Evolutionary conservation across 352 stramenopile species (phyloP).

Genomic region (Blastocystis sp.): DNA sequence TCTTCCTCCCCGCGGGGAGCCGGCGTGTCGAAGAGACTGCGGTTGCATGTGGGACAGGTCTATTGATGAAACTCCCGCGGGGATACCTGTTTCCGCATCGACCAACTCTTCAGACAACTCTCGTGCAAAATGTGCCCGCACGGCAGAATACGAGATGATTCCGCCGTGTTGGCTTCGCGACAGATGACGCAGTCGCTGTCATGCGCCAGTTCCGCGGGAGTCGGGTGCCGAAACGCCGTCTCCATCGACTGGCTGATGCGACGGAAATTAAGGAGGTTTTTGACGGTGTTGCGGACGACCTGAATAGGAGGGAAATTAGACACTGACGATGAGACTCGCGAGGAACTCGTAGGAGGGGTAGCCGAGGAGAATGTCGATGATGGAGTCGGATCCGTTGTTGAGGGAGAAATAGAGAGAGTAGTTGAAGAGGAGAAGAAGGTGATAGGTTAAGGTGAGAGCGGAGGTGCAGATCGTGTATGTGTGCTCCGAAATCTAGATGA

Average conservation of each 20-base stretch:
- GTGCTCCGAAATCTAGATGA: neutral
- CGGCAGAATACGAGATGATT: neutral
- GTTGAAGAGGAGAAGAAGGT: neutral
- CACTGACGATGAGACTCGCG: neutral
- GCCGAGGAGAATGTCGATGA: neutral
- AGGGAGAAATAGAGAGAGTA: neutral
- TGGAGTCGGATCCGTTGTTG: neutral
- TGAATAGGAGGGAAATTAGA: neutral
- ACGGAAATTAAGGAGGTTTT: neutral
- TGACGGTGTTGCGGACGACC: neutral
- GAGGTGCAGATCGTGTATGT: neutral
- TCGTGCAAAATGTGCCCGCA: neutral
- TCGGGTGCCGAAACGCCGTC: neutral
- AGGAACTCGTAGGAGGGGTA: conserved; percentile 1
- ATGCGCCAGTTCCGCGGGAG: neutral
- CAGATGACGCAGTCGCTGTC: conserved; percentile 3
- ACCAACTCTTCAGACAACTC: neutral
- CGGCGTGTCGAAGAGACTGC: no score
- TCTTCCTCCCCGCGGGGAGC: no score
- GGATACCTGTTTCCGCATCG: neutral
- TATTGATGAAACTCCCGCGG: neutral
- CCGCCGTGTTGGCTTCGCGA: neutral
- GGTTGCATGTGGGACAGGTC: conserved; percentile 1
- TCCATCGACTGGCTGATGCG: neutral
- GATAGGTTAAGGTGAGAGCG: neutral